Evolutionary conservation across 192 early-diverging fungal genomes (phyloP), one percentile per base, ranked within the genome.

Genomic region (Obelidium mucronatum): DNA sequence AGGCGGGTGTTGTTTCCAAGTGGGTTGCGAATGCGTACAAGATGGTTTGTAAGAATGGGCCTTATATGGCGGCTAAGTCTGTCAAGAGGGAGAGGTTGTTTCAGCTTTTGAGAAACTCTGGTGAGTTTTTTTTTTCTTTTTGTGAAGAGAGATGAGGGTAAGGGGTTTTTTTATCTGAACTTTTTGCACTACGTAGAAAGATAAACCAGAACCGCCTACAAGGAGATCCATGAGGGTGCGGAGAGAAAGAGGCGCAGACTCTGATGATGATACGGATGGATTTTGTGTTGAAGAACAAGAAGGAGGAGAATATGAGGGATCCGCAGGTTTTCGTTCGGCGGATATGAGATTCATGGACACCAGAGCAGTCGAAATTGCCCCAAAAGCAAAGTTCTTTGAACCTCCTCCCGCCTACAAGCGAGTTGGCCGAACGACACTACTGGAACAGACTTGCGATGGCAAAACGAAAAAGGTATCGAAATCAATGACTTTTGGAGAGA

Each of bases 401-500:
- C 72, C 72, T 34, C 72, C 60, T 33, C 72, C 72, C n/a, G 58
- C 60, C 22, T 26, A 74, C 72, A 28, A 62, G 42, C 30, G 72
- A 74, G 59, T 44, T 63, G 2, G 52, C 28, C 22, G 72, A 74
- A 51, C 72, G 72, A 13, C 52, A 74, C 39, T 74, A 74, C 40
- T 74, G 52, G 48, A 61, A 74, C n/a, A 22, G 19, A 40, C 8
- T 2, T 6, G 13, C 69, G 51, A 11, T 54, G 52, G 36, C 40
- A 74, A 6, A 74, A 28, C 35, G 34, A n/a, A 40, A 51, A 34
- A 28, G 55, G 24, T 17, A 63, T 74, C 40, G 24, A 40, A 15
- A 74, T 74, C 39, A 74, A 48, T 44, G 58, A 60, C 19, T 74
- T 74, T 74, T 74, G 72, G 72, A 17, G 48, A 3, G 59, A 63